Evolutionary conservation across 441 rosid genomes (phyloP).

Genomic region (Pelargonium fulgidum): DNA sequence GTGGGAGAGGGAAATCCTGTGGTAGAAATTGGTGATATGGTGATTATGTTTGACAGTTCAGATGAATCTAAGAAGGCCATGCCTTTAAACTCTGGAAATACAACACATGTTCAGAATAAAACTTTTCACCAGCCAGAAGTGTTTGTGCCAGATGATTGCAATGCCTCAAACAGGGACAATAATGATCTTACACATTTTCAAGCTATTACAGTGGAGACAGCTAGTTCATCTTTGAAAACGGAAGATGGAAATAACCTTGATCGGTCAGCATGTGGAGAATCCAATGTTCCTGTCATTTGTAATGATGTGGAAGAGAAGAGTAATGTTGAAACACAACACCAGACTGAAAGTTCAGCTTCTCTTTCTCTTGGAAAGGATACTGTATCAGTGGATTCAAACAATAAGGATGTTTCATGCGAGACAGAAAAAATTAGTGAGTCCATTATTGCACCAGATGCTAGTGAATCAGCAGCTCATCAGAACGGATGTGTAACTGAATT

Average conservation of each 20-base stretch:
- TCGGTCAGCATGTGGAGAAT: slow-evolving; percentile 29
- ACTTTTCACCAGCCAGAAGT: slow-evolving; percentile 18
- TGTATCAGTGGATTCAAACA: slow-evolving; percentile 22
- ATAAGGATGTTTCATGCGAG: slow-evolving; percentile 18
- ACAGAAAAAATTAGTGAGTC: slow-evolving; percentile 24
- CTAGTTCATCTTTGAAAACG: slow-evolving; percentile 20
- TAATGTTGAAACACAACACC: slow-evolving; percentile 19
- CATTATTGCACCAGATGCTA: slow-evolving; percentile 24
- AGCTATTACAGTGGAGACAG: slow-evolving; percentile 26
- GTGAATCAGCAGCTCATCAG: slow-evolving; percentile 31
- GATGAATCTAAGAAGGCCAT: slow-evolving; percentile 24
- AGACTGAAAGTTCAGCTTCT: slow-evolving; percentile 27
- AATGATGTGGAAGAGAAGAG: slow-evolving; percentile 26
- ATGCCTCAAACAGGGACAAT: slow-evolving; percentile 24
- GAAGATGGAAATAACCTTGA: slow-evolving; percentile 30
- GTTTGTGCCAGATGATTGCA: slow-evolving; percentile 20
- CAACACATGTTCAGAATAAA: slow-evolving; percentile 15
- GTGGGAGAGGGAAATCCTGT: slow-evolving; percentile 22
- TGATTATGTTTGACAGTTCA: slow-evolving; percentile 28
- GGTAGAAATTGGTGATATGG: slow-evolving; percentile 24
- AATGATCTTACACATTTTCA: slow-evolving; percentile 18
- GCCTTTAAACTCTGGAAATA: slow-evolving; percentile 20
- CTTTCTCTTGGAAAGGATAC: slow-evolving; percentile 31
- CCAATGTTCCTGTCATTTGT: slow-evolving; percentile 22
- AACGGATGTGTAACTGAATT: slow-evolving; percentile 26